A percentile compares a stretch with the other conserved stretches of the same genome.
Conservation (phyloP, 2,329 filamentous ascomycete species). For the Cladosporium velox region DNA sequence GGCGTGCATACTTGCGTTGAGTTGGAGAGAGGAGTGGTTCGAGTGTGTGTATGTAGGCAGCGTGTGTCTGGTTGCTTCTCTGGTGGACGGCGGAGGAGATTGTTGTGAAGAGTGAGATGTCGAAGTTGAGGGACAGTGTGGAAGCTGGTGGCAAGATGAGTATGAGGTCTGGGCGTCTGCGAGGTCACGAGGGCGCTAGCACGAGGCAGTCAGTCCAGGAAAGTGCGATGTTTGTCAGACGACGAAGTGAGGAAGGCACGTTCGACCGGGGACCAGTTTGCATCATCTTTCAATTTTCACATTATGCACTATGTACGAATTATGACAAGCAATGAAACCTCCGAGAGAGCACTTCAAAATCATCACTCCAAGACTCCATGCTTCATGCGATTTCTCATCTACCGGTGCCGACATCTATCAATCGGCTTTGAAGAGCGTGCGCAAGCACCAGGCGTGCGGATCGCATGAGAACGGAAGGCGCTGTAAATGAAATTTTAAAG, state of each 20-base stretch:
- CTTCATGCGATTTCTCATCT: background rate
- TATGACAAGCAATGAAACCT: background rate
- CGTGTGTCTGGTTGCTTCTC: background rate
- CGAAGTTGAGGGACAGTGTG: background rate
- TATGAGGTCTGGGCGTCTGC: background rate
- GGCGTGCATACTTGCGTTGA: background rate
- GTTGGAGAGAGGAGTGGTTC: background rate
- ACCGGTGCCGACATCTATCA: background rate
- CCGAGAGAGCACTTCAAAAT: background rate
- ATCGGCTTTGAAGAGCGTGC: background rate
- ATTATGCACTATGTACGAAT: constrained; percentile 17
- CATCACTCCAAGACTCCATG: background rate
- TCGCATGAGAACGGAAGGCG: background rate
- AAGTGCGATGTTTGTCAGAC: background rate
- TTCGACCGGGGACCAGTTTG: background rate
- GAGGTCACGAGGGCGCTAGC: background rate
- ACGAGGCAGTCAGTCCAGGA: background rate
- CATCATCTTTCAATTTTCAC: background rate
- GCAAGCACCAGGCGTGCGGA: background rate
- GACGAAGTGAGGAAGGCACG: background rate
- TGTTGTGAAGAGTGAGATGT: background rate
- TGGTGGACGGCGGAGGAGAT: background rate
- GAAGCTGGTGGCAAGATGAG: background rate
- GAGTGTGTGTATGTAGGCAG: background rate
- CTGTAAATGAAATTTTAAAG: background rate